Evolutionary conservation across 2,329 filamentous ascomycete species (phyloP).

Genomic region (Ceratocystis harringtonii): DNA sequence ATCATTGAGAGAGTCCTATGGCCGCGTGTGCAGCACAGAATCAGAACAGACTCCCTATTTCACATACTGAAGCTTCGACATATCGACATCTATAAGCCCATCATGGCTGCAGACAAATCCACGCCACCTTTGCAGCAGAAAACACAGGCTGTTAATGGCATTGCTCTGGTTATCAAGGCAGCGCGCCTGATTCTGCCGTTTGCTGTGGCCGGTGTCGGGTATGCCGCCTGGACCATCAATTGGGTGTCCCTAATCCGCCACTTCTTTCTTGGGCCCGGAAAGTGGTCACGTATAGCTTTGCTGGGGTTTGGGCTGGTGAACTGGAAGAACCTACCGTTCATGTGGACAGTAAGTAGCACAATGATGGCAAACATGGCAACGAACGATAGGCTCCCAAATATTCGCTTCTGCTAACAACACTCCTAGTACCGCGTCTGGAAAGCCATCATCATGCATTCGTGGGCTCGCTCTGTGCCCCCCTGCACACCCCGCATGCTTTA

Average conservation of each 20-base stretch:
- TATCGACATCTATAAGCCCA: background rate
- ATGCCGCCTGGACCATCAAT: slow-evolving; percentile 33
- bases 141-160: slow-evolving; percentile 16
- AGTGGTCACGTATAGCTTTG: slow-evolving; percentile 37
- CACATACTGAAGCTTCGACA: background rate
- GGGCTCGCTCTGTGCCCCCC: slow-evolving; percentile 33
- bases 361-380: no score
- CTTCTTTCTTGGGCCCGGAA: slow-evolving; percentile 41
- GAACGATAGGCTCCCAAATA: background rate
- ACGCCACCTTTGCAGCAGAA: background rate
- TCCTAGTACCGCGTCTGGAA: slow-evolving; percentile 43
- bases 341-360: slow-evolving; percentile 51
- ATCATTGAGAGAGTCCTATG: background rate
- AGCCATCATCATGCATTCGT: slow-evolving; percentile 39
- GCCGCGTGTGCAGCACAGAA: background rate
- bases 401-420: background rate
- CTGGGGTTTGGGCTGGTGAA: slow-evolving; percentile 47
- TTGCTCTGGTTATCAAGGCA: slow-evolving; percentile 22
- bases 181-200: slow-evolving; percentile 29
- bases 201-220: slow-evolving; percentile 30
- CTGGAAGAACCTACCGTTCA: slow-evolving; percentile 58
- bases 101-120: background rate
- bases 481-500: slow-evolving; percentile 53
- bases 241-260: slow-evolving; percentile 26
- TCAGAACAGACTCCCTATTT: no score